These are phyloP conservation scores for Trichocladium uniseriatum DNA, from an alignment of 495 filamentous ascomycete species.

Conservation along the genomic window DNA sequence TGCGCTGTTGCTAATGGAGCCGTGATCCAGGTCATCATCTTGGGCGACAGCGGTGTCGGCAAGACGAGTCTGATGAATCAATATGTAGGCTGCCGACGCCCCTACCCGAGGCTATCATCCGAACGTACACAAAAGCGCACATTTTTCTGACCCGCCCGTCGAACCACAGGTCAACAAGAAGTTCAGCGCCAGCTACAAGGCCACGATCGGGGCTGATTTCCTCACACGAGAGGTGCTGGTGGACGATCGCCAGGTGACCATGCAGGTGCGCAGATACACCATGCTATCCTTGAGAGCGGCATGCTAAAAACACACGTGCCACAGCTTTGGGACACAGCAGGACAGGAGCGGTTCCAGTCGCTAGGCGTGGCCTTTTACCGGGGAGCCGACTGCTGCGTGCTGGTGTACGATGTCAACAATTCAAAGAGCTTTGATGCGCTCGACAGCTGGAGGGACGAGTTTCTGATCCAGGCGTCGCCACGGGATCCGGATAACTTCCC, in stretches of 20 bases:
- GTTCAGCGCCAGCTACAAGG: slow-evolving; percentile 99
- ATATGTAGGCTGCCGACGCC: slow-evolving; percentile 66
- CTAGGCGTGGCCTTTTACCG: slow-evolving; percentile 97
- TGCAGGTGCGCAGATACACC: slow-evolving; percentile 62
- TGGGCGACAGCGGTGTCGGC: slow-evolving; percentile 95
- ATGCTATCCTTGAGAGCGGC: not conserved
- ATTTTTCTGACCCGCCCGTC: slow-evolving; percentile 5
- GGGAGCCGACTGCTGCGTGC: slow-evolving; percentile 95
- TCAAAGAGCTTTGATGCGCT: slow-evolving; percentile 97
- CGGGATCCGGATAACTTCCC: slow-evolving; percentile 96
- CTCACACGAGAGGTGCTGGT: slow-evolving; percentile 96
- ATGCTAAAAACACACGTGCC: too few relatives aligned
- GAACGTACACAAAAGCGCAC: not conserved
- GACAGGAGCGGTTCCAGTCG: slow-evolving; percentile 96
- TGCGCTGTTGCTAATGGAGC: not conserved
- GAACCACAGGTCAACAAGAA: slow-evolving; percentile 90
- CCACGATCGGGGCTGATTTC: slow-evolving; percentile 97
- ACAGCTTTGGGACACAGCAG: slow-evolving; percentile 96
- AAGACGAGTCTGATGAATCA: slow-evolving; percentile 99
- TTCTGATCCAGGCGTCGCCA: slow-evolving; percentile 93
- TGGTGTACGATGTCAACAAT: slow-evolving; percentile 98
- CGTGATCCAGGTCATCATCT: slow-evolving; percentile 74
- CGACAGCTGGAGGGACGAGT: slow-evolving; percentile 97
- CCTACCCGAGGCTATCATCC: not conserved
- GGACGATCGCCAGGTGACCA: slow-evolving; percentile 92